These are phyloP conservation scores for Apiotrichum montevideense DNA, from an alignment of 1,284 basidiomycete genomes.

Conservation along the genomic window DNA sequence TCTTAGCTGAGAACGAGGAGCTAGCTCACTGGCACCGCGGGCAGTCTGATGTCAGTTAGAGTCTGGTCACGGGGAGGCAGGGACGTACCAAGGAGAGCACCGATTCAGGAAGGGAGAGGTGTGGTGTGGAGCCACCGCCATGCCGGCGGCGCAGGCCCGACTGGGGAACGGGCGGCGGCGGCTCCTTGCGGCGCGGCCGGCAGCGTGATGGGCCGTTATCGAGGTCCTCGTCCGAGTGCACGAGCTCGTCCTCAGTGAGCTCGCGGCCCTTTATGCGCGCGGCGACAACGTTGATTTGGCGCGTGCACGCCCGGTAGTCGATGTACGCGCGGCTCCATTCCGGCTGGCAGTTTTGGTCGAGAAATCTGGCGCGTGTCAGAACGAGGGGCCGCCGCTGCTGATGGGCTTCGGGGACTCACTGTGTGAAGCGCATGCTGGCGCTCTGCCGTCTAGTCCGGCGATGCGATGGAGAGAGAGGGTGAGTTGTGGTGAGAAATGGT, in stretches of 20 bases:
- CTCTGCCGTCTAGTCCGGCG: too few species aligned
- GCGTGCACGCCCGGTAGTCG: constrained; percentile 45
- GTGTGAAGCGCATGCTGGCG: not conserved
- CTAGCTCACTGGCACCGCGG: too few species aligned
- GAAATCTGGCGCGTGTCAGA: constrained; percentile 2
- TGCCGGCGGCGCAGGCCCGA: not conserved
- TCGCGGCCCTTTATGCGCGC: not conserved
- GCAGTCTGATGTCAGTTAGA: too few species aligned
- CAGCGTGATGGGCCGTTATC: not conserved
- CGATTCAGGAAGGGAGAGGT: not conserved
- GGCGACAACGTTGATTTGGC: not conserved
- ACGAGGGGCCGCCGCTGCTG: too few species aligned
- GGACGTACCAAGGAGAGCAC: not conserved
- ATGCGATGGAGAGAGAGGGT: too few species aligned
- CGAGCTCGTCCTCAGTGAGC: not conserved
- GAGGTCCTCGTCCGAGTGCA: not conserved
- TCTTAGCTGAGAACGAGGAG: too few species aligned
- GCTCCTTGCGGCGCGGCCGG: not conserved
- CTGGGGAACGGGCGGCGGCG: not conserved
- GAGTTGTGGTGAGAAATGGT: too few species aligned
- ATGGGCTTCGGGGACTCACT: not conserved
- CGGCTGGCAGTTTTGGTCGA: constrained; percentile 43
- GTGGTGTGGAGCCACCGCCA: not conserved
- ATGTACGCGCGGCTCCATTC: constrained; percentile 49
- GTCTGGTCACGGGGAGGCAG: not conserved